Base-by-base conservation (phyloP, 805 yeast species). In the Candida peoriensis region DNA sequence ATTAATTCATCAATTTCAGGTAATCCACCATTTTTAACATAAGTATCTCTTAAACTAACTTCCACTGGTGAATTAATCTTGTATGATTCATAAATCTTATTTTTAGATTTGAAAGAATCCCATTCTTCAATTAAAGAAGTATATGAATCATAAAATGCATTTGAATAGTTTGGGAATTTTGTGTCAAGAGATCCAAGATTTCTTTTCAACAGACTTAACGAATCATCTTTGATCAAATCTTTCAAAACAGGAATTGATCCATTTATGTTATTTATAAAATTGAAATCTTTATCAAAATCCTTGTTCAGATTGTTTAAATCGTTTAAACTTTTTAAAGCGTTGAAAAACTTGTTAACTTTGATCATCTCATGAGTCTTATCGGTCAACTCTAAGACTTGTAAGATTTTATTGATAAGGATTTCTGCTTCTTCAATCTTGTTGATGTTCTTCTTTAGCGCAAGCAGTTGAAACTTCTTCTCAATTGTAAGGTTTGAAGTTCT, bases 51-150 rank as follows among this genome's bases (percentile, higher is more conserved):
- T 52, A 87, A 65, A 6, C 95, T 76, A 7, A 74, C 58, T 56
- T 90, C 97, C 5, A 89, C 84, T 0, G 95, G 84, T 0, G 96
- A 84, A 55, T 89, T 89, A 44, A 90, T 72, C 48, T 82, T 78
- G 55, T 75, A 85, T 7, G 71, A 61, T 4, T 65, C 56, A 33
- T 79, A 66, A 21, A 65, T 63, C 5, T 60, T 61, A 38, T 71
- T 70, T 8, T 61, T 52, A 6, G 61, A 50, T 39, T 72, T 76
- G 43, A 63, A 62, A 3, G 55, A 42, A 23, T 68, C 66, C 90
- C 94, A 85, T 25, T 68, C 64, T 12, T 68, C 64, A 33, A 81
- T 74, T 52, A 88, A 72, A 2, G 59, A 55, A 7, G 64, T 69
- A 32, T 81, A 70, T 36, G 76, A 70, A 2, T 70, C 72, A 47